These are phyloP conservation scores for Coemansia sp. DNA, from an alignment of 192 early-diverging fungal species.

Conservation along the genomic window DNA sequence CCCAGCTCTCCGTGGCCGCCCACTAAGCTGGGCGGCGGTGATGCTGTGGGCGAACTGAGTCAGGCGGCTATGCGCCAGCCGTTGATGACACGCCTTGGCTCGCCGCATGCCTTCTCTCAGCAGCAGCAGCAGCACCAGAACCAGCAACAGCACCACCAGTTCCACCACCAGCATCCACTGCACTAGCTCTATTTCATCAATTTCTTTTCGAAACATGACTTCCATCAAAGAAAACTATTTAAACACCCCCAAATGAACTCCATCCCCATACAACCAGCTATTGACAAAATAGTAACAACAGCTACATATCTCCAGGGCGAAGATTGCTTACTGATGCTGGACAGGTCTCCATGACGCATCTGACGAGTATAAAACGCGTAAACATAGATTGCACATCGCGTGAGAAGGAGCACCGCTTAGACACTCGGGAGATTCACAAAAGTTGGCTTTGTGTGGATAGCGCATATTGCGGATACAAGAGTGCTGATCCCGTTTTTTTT, in stretches of 20 bases:
- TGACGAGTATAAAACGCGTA: too few species aligned
- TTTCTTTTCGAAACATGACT: background rate
- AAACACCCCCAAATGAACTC: background rate
- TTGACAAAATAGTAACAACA: too few species aligned
- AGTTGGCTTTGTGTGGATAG: too few species aligned
- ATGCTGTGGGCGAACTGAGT: background rate
- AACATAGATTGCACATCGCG: too few species aligned
- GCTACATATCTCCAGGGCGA: too few species aligned
- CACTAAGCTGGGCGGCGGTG: conserved; percentile 16
- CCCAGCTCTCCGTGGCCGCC: conserved; percentile 22
- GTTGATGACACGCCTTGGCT: conserved; percentile 14
- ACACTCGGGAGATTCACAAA: too few species aligned
- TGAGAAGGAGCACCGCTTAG: too few species aligned
- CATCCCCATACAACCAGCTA: too few species aligned
- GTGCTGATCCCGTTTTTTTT: too few species aligned
- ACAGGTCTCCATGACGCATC: too few species aligned
- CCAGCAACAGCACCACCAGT: background rate
- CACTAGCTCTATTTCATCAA: background rate
- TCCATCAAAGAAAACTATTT: background rate
- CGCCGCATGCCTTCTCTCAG: conserved; percentile 18
- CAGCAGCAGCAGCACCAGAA: conserved; percentile 17
- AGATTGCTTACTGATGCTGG: too few species aligned
- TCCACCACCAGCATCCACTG: conserved; percentile 9
- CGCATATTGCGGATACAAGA: too few species aligned
- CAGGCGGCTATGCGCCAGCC: conserved; percentile 7